Conservation (phyloP, 2,329 filamentous ascomycete genomes). For the Nemania diffusa region DNA sequence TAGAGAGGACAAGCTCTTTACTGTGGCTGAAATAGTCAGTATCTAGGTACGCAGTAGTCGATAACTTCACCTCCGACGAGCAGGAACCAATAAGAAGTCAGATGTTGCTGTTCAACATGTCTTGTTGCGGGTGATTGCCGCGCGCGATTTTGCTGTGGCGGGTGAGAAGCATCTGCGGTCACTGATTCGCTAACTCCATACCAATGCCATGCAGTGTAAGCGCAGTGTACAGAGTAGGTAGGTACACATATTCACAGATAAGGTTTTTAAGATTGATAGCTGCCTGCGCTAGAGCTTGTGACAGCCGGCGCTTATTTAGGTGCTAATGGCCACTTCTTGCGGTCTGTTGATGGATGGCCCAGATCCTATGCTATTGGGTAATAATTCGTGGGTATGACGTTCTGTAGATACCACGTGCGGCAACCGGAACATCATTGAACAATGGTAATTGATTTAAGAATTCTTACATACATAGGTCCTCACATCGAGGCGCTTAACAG, state of each 20-base stretch:
- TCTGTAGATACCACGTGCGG: slow-evolving; percentile 5
- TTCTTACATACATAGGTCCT: background rate
- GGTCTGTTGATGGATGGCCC: background rate
- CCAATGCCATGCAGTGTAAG: too few relatives aligned
- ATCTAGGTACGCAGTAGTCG: too few relatives aligned
- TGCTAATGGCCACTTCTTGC: background rate
- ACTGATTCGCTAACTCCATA: slow-evolving; percentile 27
- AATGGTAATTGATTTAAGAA: background rate
- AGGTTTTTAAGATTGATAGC: slow-evolving; percentile 7
- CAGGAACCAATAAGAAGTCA: background rate
- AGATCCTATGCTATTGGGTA: slow-evolving; percentile 12
- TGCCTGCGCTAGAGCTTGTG: slow-evolving; percentile 7
- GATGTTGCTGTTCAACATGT: background rate
- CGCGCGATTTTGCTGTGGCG: slow-evolving; percentile 28
- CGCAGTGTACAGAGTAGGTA: background rate
- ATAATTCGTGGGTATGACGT: slow-evolving; percentile 2
- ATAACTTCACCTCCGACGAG: background rate
- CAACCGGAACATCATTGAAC: background rate
- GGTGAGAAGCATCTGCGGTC: background rate
- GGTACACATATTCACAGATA: background rate
- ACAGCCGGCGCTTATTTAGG: slow-evolving; percentile 29
- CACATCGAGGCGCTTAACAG: background rate
- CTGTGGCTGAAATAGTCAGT: too few relatives aligned
- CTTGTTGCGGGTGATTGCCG: slow-evolving; percentile 25
- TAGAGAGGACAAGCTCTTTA: too few relatives aligned